These are phyloP conservation scores for Auxenochlorella pyrenoidosa DNA, from an alignment of 139 green algal species.

Conservation along the genomic window DNA sequence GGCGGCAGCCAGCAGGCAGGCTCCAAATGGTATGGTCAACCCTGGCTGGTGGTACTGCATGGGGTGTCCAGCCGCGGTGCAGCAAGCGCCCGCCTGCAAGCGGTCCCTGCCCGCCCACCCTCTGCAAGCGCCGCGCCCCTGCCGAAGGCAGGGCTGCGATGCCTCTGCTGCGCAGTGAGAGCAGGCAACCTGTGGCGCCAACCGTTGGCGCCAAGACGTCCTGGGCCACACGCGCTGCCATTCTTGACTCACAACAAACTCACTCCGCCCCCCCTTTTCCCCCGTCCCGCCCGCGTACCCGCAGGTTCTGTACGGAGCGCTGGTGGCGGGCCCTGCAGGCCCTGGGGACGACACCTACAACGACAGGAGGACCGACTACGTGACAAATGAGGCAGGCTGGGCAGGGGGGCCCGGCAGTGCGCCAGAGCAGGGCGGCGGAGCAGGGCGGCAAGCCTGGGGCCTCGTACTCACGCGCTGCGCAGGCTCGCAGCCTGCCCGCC, in stretches of 20 bases:
- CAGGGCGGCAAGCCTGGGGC: too few species aligned
- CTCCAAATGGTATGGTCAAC: too few species aligned
- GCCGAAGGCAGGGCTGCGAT: not conserved
- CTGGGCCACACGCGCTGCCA: too few species aligned
- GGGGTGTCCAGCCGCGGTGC: too few species aligned
- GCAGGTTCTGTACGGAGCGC: constrained; percentile 44
- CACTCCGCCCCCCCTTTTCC: too few species aligned
- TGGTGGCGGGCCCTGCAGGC: constrained; percentile 36
- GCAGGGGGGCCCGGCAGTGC: not conserved
- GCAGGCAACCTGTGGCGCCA: too few species aligned
- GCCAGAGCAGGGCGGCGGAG: not conserved
- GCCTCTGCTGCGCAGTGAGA: not conserved
- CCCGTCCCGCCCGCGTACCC: not conserved
- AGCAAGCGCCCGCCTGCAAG: not conserved
- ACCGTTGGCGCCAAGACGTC: too few species aligned
- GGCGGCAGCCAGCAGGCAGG: not conserved
- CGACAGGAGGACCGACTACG: constrained; percentile 40
- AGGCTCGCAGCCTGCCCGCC: not conserved
- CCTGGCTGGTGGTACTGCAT: too few species aligned
- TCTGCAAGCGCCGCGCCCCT: not conserved
- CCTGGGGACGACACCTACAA: constrained; percentile 41
- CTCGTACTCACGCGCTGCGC: too few species aligned
- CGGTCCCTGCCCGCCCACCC: not conserved
- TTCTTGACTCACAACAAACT: too few species aligned
- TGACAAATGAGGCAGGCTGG: constrained; percentile 35